A percentile compares a stretch with the other conserved stretches of the same genome.
Conservation (phyloP, 192 early-diverging fungal species). For the Thamnidium elegans region DNA sequence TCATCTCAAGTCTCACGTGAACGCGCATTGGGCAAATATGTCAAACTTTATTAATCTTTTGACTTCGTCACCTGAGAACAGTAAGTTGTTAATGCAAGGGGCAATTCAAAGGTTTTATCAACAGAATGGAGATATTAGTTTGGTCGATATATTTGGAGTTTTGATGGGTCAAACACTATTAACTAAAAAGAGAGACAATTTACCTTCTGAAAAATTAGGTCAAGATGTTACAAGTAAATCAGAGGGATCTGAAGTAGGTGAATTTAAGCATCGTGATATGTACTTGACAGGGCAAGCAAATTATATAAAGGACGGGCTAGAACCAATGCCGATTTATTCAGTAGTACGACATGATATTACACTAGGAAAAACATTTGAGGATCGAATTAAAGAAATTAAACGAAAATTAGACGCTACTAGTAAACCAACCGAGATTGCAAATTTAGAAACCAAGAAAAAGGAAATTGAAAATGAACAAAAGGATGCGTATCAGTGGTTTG, state of each 20-base stretch:
- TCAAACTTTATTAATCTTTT: constrained; percentile 28
- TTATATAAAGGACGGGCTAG: constrained; percentile 55
- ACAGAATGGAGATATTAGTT: constrained; percentile 26
- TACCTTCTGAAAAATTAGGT: neutral
- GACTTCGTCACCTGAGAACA: constrained; percentile 17
- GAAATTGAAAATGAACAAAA: constrained; percentile 7
- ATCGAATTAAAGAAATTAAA: constrained; percentile 9
- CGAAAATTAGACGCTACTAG: constrained; percentile 11
- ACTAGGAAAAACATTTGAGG: neutral
- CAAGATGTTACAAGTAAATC: constrained; percentile 18
- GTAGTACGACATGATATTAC: constrained; percentile 63
- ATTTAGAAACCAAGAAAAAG: constrained; percentile 22
- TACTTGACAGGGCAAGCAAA: constrained; percentile 54
- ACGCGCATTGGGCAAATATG: constrained; percentile 46
- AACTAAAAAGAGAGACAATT: constrained; percentile 30
- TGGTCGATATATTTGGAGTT: constrained; percentile 62
- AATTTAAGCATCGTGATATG: constrained; percentile 31
- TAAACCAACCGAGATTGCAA: too few species aligned
- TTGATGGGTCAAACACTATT: constrained; percentile 47
- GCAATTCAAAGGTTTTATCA: constrained; percentile 28
- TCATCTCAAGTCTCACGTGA: constrained; percentile 39
- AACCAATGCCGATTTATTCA: constrained; percentile 78
- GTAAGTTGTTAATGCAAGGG: constrained; percentile 26
- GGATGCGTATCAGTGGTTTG: constrained; percentile 74
- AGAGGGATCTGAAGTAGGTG: constrained; percentile 36